Base-by-base conservation (phyloP, 495 filamentous ascomycete species). In the Hypoxylon fuscum region DNA sequence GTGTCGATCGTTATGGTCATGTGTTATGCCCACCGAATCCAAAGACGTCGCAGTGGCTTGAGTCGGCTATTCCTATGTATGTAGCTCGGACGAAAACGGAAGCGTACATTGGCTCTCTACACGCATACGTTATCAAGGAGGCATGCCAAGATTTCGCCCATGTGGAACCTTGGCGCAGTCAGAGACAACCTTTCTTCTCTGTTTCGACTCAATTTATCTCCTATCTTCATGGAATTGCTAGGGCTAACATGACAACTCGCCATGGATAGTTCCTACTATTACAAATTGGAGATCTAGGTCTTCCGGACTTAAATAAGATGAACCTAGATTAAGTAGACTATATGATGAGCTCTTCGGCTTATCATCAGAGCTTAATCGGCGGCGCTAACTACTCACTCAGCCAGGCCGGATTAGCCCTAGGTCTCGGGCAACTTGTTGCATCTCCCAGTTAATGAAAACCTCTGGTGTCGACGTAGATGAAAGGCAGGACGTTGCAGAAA, bases 381-480 rank as follows among this genome's bases (percentile, higher is more conserved):
- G 25, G 45, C 31, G 25, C 51, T 15, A 38, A 43, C 51, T 44
- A 55, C 44, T 42, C 48, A 58, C 41, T 29, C 63, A 20, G 37
- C 17, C 32, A 45, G 42, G 29, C 44, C 51, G 53, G 42, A 49
- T 17, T 32, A 15, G 48, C 47, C 20, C 15, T 53, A 15, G 48
- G 20, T 37, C 18, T 48, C 48, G 21, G 41, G 41, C 45, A 43
- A 35, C 3, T 27, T 38, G 42, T 34, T 40, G 37, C 47, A 42
- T 17, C 18, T 37, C n/a, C 32, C 37, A 54, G 49, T 48, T 62
- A 61, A 54, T 49, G 29, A 35, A 54, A 53, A 57, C 46, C 34
- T 58, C 41, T 27, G 48, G 48, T 62, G 53, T 62, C 53, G 58
- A 49, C 32, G 57, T 66, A 62, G 57, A 44, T 22, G 42, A 35